Percentiles rank a stretch among this genome's conserved stretches.
Conservation (phyloP, 345 rosid genomes). For the Anacardium occidentale region DNA sequence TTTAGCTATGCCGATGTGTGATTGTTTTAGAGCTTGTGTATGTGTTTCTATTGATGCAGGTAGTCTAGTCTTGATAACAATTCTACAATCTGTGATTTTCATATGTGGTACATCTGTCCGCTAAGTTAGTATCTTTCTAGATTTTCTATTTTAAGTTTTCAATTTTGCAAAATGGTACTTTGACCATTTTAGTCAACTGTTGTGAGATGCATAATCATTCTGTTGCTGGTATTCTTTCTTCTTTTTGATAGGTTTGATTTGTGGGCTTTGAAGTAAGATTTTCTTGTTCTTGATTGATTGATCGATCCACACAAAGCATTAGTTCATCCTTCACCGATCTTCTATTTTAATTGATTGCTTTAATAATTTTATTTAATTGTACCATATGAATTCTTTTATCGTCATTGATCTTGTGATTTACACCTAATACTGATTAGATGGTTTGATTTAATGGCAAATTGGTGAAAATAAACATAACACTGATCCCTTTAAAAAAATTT, state of each 20-base stretch:
- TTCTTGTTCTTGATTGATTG: not conserved
- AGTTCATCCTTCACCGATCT: not conserved
- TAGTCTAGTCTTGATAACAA: not conserved
- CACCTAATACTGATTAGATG: not conserved
- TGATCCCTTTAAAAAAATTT: too few species aligned
- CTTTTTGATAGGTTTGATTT: not conserved
- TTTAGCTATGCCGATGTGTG: too few species aligned
- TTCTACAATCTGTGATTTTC: not conserved
- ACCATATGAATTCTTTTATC: too few species aligned
- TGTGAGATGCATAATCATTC: not conserved
- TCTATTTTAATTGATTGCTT: not conserved
- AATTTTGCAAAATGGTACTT: too few species aligned
- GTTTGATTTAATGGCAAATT: not conserved
- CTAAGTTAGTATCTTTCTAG: not conserved
- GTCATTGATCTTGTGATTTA: not conserved
- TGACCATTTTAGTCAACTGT: too few species aligned
- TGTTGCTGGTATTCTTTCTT: not conserved
- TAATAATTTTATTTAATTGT: not conserved
- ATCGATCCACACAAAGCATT: too few species aligned
- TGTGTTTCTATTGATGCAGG: not conserved
- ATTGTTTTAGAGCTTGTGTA: not conserved
- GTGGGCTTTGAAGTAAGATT: not conserved
- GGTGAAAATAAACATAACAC: constrained; percentile 1
- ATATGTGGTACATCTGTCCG: not conserved
- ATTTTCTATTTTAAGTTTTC: not conserved